Conservation (phyloP, 2,329 filamentous ascomycete species). For the Diatrype stigma region DNA sequence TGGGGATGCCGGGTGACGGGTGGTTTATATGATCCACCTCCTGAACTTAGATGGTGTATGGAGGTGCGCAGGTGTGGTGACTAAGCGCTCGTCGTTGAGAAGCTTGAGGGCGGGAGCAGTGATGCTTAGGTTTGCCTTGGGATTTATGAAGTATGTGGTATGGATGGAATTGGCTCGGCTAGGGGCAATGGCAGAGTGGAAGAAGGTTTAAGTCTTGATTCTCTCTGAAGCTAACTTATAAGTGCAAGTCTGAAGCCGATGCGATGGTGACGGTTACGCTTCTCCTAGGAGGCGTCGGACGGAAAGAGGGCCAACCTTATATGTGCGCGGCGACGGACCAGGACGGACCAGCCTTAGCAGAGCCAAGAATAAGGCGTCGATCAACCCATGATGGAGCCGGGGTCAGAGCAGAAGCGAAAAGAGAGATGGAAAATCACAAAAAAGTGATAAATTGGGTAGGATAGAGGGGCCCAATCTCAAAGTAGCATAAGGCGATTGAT, state of each 20-base stretch:
- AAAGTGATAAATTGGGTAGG: background rate
- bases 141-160: too few relatives aligned
- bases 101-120: too few relatives aligned
- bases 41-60: too few relatives aligned
- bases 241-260: background rate
- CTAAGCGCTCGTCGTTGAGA: too few relatives aligned
- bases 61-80: too few relatives aligned
- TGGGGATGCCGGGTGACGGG: too few relatives aligned
- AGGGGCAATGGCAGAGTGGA: background rate
- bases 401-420: background rate
- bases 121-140: background rate
- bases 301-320: background rate
- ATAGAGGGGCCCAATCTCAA: background rate
- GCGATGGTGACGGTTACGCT: background rate
- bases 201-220: background rate
- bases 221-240: background rate
- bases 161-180: slow-evolving; percentile 1
- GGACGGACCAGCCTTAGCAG: too few relatives aligned
- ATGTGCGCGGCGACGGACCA: background rate
- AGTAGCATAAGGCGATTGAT: background rate
- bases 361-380: background rate
- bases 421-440: background rate
- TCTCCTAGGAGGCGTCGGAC: background rate
- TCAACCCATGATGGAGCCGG: background rate
- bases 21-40: too few relatives aligned